Conservation (phyloP, 495 filamentous ascomycete species). For the Rhypophila decipiens region DNA sequence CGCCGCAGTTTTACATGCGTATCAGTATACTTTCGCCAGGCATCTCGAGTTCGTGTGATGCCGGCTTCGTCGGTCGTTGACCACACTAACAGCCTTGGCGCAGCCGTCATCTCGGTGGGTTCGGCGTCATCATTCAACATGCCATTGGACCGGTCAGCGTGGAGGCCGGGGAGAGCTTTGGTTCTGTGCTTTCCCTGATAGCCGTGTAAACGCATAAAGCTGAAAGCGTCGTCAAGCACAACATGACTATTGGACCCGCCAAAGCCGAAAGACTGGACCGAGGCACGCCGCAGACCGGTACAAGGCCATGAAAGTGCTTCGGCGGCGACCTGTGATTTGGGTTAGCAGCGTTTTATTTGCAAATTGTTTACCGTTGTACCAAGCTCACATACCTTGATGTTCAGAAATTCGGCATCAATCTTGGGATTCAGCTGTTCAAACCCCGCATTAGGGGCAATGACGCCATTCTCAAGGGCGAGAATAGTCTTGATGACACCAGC, state of each 20-base stretch:
- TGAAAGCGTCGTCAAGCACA: conserved; percentile 42
- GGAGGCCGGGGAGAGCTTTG: not conserved
- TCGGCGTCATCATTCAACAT: too few species aligned
- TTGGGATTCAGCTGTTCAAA: conserved; percentile 47
- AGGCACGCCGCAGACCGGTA: conserved; percentile 34
- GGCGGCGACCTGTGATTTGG: conserved; percentile 26
- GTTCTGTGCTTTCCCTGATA: conserved; percentile 1
- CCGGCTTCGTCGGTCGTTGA: conserved; percentile 23
- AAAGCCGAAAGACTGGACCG: conserved; percentile 53
- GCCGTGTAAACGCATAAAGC: not conserved
- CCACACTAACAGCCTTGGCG: conserved; percentile 21
- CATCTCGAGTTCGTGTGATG: conserved; percentile 12
- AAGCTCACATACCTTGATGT: conserved; percentile 7
- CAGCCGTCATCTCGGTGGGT: conserved; percentile 5
- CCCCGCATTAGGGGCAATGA: conserved; percentile 34
- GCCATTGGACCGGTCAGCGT: not conserved
- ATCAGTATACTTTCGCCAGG: not conserved
- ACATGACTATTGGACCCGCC: conserved; percentile 55
- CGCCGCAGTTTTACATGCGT: not conserved
- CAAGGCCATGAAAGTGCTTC: conserved; percentile 25
- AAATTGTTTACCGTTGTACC: not conserved
- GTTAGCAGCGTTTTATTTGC: too few species aligned
- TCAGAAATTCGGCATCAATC: conserved; percentile 23
- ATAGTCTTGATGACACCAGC: conserved; percentile 47
- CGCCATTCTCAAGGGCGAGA: conserved; percentile 45